Conservation (phyloP, 2,329 filamentous ascomycete species). For the Pseudohalonectria lignicola region DNA sequence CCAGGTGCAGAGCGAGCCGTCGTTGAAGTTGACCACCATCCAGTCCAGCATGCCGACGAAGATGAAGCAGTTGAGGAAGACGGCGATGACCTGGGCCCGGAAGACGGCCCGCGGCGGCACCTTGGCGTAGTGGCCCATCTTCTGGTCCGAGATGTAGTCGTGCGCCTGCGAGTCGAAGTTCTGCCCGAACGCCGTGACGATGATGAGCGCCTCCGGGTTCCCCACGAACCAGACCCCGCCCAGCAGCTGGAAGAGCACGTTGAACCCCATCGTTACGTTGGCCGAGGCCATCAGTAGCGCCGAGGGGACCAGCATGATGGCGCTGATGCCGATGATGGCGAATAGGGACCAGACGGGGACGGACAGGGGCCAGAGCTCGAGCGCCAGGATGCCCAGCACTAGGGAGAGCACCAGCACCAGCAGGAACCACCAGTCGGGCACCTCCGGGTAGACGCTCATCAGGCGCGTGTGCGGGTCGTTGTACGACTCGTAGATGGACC, state of each 20-base stretch:
- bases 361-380: constrained; percentile 15
- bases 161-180: constrained; percentile 5
- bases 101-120: constrained; percentile 6
- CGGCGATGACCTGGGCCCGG: constrained; percentile 4
- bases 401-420: constrained; percentile 21
- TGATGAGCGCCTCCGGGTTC: constrained; percentile 21
- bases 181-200: constrained; percentile 7
- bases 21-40: constrained; percentile 2
- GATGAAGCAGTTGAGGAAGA: constrained; percentile 5
- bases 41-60: constrained; percentile 3
- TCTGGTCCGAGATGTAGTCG: constrained; percentile 5
- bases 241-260: constrained; percentile 27
- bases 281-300: constrained; percentile 31
- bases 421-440: constrained; percentile 39
- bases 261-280: constrained; percentile 27
- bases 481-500: constrained; percentile 27
- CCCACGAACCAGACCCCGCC: constrained; percentile 19
- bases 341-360: constrained; percentile 17
- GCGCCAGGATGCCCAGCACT: constrained; percentile 17
- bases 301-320: constrained; percentile 28
- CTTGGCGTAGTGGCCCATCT: constrained; percentile 7
- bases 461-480: constrained; percentile 29
- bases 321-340: constrained; percentile 20
- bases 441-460: constrained; percentile 31
- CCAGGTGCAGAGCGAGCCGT: constrained; percentile 1